Percentiles rank a stretch among this genome's conserved stretches.
Evolutionary conservation across 805 yeast genomes (phyloP).

Genomic region (Torulaspora delbrueckii): DNA sequence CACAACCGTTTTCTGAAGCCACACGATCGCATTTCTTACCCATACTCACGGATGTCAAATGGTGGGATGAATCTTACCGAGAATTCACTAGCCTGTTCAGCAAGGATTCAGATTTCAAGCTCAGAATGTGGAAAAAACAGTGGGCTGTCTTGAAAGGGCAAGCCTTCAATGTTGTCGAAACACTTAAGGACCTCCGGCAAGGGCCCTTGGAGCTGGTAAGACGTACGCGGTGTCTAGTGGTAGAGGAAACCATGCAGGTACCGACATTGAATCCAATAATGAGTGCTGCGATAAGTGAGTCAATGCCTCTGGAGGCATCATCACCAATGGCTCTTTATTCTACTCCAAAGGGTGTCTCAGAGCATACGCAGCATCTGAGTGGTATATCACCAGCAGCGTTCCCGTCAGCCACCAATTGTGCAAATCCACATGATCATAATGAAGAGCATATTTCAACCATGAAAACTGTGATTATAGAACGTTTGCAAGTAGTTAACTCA

Average conservation of each 20-base stretch:
- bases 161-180: conserved; percentile 69
- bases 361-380: background rate
- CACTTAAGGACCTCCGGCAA: conserved; percentile 49
- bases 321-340: conserved; percentile 22
- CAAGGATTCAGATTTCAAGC: conserved; percentile 57
- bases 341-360: conserved; percentile 4
- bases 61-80: conserved; percentile 65
- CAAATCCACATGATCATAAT: background rate
- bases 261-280: conserved; percentile 43
- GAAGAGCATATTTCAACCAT: conserved; percentile 15
- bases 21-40: conserved; percentile 56
- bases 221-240: conserved; percentile 50
- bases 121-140: conserved; percentile 62
- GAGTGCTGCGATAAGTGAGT: conserved; percentile 43
- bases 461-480: conserved; percentile 53
- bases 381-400: background rate
- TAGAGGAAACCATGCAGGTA: conserved; percentile 58
- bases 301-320: conserved; percentile 23
- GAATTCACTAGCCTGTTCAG: conserved; percentile 46
- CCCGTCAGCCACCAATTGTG: background rate
- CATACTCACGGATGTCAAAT: conserved; percentile 50
- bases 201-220: conserved; percentile 67
- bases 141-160: conserved; percentile 72
- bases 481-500: conserved; percentile 49
- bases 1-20: conserved; percentile 56